phyloP scores from a whole-genome alignment of 2,329 filamentous ascomycete species.

The Alternaria panax region DNA sequence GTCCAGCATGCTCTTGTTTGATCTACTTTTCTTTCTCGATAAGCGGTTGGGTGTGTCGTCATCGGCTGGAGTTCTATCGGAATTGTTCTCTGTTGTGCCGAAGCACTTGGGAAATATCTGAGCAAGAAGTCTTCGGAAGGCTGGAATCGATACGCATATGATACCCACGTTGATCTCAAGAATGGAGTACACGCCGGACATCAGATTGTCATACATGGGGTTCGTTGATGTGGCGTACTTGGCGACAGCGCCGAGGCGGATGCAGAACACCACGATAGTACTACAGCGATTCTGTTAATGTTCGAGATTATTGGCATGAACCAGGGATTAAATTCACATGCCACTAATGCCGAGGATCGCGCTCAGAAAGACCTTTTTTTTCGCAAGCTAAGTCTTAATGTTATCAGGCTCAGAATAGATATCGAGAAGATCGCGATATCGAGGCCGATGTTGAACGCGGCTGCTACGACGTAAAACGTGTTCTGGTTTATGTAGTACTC shows the following conservation, averaged over 20 bases:
- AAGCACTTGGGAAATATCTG: slow-evolving; percentile 44
- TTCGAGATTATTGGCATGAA: background rate
- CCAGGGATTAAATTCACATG: slow-evolving; percentile 39
- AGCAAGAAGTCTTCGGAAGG: slow-evolving; percentile 22
- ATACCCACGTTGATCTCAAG: slow-evolving; percentile 27
- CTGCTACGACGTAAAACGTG: slow-evolving; percentile 19
- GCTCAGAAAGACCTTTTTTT: slow-evolving; percentile 43
- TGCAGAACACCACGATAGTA: slow-evolving; percentile 49
- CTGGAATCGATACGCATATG: slow-evolving; percentile 29
- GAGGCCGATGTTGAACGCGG: slow-evolving; percentile 26
- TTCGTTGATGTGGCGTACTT: slow-evolving; percentile 52
- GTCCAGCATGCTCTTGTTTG: background rate
- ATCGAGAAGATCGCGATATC: slow-evolving; percentile 24
- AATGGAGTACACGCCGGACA: slow-evolving; percentile 22
- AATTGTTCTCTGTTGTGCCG: slow-evolving; percentile 12
- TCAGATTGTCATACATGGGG: slow-evolving; percentile 43
- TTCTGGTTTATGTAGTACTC: slow-evolving; percentile 37
- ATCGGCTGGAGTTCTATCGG: background rate
- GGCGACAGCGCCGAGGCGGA: slow-evolving; percentile 53
- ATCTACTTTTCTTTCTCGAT: background rate
- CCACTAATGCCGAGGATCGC: slow-evolving; percentile 43
- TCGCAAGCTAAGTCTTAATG: slow-evolving; percentile 27
- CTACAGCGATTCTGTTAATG: slow-evolving; percentile 7
- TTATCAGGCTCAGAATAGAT: slow-evolving; percentile 26
- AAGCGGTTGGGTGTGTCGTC: slow-evolving; percentile 6